Percentiles rank a stretch among this genome's conserved stretches.
These are phyloP conservation scores for Crotalaria pallida DNA, from an alignment of 306 rosid species.

Conservation along the genomic window DNA sequence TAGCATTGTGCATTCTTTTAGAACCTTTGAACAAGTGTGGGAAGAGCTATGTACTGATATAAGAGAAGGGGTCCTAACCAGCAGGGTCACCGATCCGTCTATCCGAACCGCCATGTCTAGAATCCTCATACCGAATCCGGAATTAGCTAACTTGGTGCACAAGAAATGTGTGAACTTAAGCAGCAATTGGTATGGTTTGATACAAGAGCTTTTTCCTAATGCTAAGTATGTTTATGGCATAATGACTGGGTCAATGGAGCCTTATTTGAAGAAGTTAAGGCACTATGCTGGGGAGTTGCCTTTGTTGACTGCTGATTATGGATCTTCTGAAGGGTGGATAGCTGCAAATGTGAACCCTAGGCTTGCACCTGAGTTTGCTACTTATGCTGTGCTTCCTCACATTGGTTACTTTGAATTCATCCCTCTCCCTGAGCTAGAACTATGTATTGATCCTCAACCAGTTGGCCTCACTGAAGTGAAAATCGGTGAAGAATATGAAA, in stretches of 20 bases:
- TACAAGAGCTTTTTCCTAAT: conserved; percentile 82
- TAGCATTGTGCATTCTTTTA: conserved; percentile 70
- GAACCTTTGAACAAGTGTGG: conserved; percentile 79
- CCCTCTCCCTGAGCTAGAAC: conserved; percentile 36
- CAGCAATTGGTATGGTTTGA: conserved; percentile 84
- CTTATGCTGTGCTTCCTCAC: conserved; percentile 78
- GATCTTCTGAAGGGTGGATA: conserved; percentile 95
- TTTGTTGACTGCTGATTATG: conserved; percentile 80
- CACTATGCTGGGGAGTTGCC: conserved; percentile 80
- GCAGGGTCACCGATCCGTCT: conserved; percentile 45
- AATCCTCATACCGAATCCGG: conserved; percentile 69
- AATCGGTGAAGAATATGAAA: conserved; percentile 73
- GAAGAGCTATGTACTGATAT: conserved; percentile 74
- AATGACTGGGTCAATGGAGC: conserved; percentile 98
- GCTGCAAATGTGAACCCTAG: conserved; percentile 75
- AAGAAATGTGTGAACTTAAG: conserved; percentile 55
- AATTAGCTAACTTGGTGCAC: conserved; percentile 51
- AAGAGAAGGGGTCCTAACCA: conserved; percentile 54
- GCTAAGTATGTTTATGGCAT: conserved; percentile 78
- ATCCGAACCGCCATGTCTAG: conserved; percentile 58
- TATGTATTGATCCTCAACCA: conserved; percentile 34
- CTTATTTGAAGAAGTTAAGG: conserved; percentile 69
- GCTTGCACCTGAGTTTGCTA: conserved; percentile 58
- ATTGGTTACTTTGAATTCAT: conserved; percentile 86
- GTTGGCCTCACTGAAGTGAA: conserved; percentile 67